phyloP scores from a whole-genome alignment of 1,284 basidiomycete species.

The Microbotryomycetes sp. region DNA sequence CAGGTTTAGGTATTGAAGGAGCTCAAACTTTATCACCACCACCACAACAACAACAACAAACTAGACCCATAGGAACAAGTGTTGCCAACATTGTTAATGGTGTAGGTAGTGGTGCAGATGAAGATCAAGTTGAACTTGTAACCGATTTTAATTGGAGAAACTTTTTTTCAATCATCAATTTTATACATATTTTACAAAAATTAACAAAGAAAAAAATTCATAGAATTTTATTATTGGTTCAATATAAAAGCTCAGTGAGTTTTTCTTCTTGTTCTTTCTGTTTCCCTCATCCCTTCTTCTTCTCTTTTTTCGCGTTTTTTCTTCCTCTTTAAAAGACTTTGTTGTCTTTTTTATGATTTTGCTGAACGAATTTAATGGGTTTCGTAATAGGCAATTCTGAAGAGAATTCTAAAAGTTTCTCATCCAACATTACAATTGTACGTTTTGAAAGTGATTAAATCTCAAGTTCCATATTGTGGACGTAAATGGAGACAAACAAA shows the following conservation, averaged over 20 bases:
- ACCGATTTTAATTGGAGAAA: slow-evolving; percentile 97
- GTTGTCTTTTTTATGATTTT: background rate
- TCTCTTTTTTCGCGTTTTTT: background rate
- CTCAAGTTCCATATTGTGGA: slow-evolving; percentile 96
- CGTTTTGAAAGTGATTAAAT: slow-evolving; percentile 96
- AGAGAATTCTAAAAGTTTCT: slow-evolving; percentile 85
- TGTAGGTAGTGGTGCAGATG: slow-evolving; percentile 39
- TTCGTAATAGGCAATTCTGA: slow-evolving; percentile 74
- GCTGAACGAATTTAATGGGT: no score
- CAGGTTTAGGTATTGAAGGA: background rate
- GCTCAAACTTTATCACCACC: background rate
- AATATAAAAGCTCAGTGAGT: slow-evolving; percentile 97
- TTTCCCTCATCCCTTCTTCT: slow-evolving; percentile 42
- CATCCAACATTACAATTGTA: slow-evolving; percentile 93
- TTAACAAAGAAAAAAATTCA: slow-evolving; percentile 91
- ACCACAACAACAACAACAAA: no score
- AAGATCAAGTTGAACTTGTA: slow-evolving; percentile 83
- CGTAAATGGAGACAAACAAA: slow-evolving; percentile 98
- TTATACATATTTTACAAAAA: slow-evolving; percentile 97
- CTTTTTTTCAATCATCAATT: slow-evolving; percentile 97
- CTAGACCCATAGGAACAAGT: no score
- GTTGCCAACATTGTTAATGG: background rate
- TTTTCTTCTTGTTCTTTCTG: no score
- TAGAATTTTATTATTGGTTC: slow-evolving; percentile 89
- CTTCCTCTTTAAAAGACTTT: background rate